phyloP scores from a whole-genome alignment of 306 rosid species.

The Fragaria iinumae region DNA sequence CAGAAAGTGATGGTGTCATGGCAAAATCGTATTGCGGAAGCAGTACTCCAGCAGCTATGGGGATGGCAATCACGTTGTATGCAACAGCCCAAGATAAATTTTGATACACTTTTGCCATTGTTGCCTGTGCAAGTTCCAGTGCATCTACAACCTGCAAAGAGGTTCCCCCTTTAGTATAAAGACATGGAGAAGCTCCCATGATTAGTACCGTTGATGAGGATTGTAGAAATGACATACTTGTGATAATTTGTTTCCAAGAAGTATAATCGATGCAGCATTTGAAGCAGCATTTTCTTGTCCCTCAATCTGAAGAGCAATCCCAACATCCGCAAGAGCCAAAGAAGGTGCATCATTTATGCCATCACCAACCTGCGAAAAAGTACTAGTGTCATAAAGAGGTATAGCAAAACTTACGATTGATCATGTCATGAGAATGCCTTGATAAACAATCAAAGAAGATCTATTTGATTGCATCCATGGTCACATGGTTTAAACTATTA shows the following conservation, averaged over 20 bases:
- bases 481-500: neutral
- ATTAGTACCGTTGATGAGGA: constrained; percentile 1
- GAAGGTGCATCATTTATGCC: constrained; percentile 99
- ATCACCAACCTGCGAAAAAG: constrained; percentile 79
- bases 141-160: constrained; percentile 80
- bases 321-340: constrained; percentile 92
- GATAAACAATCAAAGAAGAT: neutral
- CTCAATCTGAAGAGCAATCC: constrained; percentile 86
- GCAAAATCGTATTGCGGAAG: constrained; percentile 92
- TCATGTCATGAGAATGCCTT: neutral
- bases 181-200: constrained; percentile 11
- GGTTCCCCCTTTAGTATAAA: constrained; percentile 10
- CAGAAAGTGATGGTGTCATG: constrained; percentile 98
- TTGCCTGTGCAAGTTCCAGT: constrained; percentile 79
- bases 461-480: neutral
- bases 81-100: constrained; percentile 96
- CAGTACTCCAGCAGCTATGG: constrained; percentile 83
- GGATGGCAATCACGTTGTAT: constrained; percentile 74
- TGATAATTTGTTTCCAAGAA: constrained; percentile 87
- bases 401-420: neutral
- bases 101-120: constrained; percentile 90
- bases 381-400: constrained; percentile 10
- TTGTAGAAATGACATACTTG: constrained; percentile 53
- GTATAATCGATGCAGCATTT: constrained; percentile 93
- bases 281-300: constrained; percentile 95